Base-by-base conservation (phyloP, 495 filamentous ascomycete species). In the Penicillium waksmanii region DNA sequence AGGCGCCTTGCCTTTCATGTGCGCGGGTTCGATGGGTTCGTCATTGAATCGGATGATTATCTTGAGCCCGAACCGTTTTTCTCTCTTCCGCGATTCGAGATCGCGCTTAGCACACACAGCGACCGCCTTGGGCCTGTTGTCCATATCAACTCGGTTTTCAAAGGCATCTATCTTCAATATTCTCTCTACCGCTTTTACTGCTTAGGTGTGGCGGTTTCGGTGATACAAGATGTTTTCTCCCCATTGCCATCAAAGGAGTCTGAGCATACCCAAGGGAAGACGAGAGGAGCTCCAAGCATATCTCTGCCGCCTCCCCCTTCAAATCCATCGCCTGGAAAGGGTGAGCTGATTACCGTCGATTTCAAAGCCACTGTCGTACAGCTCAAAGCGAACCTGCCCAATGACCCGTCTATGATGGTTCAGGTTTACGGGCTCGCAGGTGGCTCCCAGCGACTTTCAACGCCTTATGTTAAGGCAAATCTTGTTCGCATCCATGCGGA, bases 121-220 rank as follows among this genome's bases (percentile, higher is more conserved):
- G 95, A 97, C 68, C 82, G 84, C 33, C 86, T 96, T 64, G 95
- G 93, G 5, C 90, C 91, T 0, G 78, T 97, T 12, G 87, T 97
- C 66, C 91, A 97, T 66, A 78, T 98, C 51, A 91, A 93, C 66
- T 90, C 93, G 1, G 80, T 89, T 43, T 79, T 93, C 31, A 89
- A 87, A 67, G 89, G 88, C 8, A 67, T 99, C 2, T 86, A 89
- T 57, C 62, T 96, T 4, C 89, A 96, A 34, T 98, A 97, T 67
- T 98, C 96, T 4, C 81, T 99, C 1, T 97, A 96, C 70, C 87
- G 94, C 5, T 94, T 96, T 67, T 98, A 97, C 66, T 87, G 92
- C n/a, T 79, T 94, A 27, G 89, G 89, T 11, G 84, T 98, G 49
- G 96, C 96, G 27, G 72, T 82, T 19, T 87, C 85, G 57, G 89